Evolutionary conservation across 1,284 basidiomycete genomes (phyloP).

Genomic region (Polyporus tsugae): DNA sequence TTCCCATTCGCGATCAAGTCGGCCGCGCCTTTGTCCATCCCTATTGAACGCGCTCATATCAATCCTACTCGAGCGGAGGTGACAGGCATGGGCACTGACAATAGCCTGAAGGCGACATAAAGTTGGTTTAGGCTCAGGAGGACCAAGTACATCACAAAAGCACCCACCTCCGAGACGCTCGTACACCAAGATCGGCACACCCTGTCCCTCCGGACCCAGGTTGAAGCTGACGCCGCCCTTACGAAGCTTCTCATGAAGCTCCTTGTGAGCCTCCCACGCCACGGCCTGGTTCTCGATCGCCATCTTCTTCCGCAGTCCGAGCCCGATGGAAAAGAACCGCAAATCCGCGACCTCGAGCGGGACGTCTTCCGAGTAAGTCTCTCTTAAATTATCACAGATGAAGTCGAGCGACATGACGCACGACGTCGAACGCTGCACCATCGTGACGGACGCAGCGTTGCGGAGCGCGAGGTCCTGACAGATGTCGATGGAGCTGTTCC

Average conservation of each 20-base stretch:
- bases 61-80: neutral
- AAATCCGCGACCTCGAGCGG: constrained; percentile 57
- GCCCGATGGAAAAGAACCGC: constrained; percentile 50
- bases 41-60: constrained; percentile 16
- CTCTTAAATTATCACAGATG: constrained; percentile 31
- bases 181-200: constrained; percentile 51
- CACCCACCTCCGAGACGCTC: constrained; percentile 35
- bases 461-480: constrained; percentile 52
- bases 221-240: constrained; percentile 67
- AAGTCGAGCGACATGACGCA: constrained; percentile 41
- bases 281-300: constrained; percentile 32
- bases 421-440: constrained; percentile 43
- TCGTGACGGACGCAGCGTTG: constrained; percentile 44
- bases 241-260: constrained; percentile 62
- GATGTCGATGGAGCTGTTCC: constrained; percentile 56
- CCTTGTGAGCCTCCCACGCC: constrained; percentile 43
- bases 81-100: constrained; percentile 16
- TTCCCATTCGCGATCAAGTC: constrained; percentile 52
- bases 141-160: neutral
- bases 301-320: constrained; percentile 47
- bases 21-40: constrained; percentile 45
- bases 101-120: constrained; percentile 15
- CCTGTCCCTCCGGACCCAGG: constrained; percentile 61
- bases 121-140: neutral
- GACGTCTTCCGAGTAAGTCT: constrained; percentile 50